Base-by-base conservation (phyloP, 495 filamentous ascomycete species). In the Podospora anserina region DNA sequence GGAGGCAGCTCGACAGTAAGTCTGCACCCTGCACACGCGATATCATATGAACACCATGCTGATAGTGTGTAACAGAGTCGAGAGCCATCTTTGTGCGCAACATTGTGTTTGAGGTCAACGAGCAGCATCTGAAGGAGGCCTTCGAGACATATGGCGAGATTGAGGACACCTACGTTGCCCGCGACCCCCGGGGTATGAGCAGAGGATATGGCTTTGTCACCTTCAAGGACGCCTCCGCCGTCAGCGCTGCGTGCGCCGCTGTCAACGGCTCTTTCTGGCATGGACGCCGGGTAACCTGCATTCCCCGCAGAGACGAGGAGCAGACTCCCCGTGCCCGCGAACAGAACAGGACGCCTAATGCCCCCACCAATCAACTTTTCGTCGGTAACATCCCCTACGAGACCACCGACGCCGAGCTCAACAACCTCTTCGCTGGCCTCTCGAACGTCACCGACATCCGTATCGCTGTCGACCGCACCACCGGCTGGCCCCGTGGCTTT, bases 321-420 rank as follows among this genome's bases (percentile, higher is more conserved):
- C 6, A 49, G 30, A 53, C n/a, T 2, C 19, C 1, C 39, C 26
- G 59, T 18, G 16, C 5, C 19, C 59, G 59, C 13, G 39, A 20
- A 59, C 13, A 63, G 27, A 19, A 55, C 56, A 63, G 55, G 58
- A 4, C 65, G 54, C 60, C 61, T 7, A 4, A 77, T 49, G 70
- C 79, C 20, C 88, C 90, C 16, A 87, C 87, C 23, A 84, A 82
- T 64, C 91, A 89, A 5, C 83, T 99, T 44, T 97, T 90, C 78
- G 86, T 99, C 69, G 95, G 95, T 67, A 95, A 96, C 78, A 88
- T 99, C 75, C 86, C 91, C 49, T 97, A 91, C 72, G 91, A 97
- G 78, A 88, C 94, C 81, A 90, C 91, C 3, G 95, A 97, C 72
- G 86, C 86, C 53, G 95, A 99, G 70, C 80, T 99, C 32, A 93